Conservation (phyloP, 176 grass and related monocot genomes). For the Elymus sibiricus region DNA sequence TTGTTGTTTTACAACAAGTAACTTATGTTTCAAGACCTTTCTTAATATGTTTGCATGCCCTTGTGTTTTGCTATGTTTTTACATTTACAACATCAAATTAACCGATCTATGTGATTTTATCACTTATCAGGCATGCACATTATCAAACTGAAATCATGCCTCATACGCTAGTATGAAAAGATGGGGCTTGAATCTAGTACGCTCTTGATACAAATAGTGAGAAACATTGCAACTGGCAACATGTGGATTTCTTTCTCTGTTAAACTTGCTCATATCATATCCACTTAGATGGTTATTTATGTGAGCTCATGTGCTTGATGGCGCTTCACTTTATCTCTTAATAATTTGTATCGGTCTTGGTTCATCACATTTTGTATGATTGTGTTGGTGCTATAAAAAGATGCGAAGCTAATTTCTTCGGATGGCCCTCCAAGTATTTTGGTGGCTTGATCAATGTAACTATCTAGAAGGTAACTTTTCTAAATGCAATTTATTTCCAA, state of each 20-base stretch:
- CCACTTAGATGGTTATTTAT: not conserved
- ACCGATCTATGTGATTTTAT: not conserved
- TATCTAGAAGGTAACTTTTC: constrained; percentile 61
- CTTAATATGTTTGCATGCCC: not conserved
- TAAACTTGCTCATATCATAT: not conserved
- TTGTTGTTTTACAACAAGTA: constrained; percentile 93
- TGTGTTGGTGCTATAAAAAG: constrained; percentile 86
- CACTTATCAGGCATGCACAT: constrained; percentile 65
- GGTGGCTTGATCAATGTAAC: constrained; percentile 52
- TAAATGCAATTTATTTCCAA: constrained; percentile 19
- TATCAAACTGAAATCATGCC: constrained; percentile 85
- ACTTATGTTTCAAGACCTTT: constrained; percentile 4
- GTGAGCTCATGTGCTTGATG: not conserved
- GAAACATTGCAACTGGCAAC: constrained; percentile 70
- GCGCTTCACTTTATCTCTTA: not conserved
- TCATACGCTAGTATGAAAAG: constrained; percentile 73
- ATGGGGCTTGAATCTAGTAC: constrained; percentile 69
- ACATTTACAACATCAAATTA: not conserved
- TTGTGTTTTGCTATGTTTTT: not conserved
- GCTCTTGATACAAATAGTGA: constrained; percentile 76
- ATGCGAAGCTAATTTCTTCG: constrained; percentile 66
- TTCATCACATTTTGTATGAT: constrained; percentile 13
- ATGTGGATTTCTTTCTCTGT: constrained; percentile 27
- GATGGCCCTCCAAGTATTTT: constrained; percentile 69
- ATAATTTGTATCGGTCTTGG: not conserved